phyloP scores from a whole-genome alignment of 108 stramenopile genomes.

The Mediolabrus comicus region DNA sequence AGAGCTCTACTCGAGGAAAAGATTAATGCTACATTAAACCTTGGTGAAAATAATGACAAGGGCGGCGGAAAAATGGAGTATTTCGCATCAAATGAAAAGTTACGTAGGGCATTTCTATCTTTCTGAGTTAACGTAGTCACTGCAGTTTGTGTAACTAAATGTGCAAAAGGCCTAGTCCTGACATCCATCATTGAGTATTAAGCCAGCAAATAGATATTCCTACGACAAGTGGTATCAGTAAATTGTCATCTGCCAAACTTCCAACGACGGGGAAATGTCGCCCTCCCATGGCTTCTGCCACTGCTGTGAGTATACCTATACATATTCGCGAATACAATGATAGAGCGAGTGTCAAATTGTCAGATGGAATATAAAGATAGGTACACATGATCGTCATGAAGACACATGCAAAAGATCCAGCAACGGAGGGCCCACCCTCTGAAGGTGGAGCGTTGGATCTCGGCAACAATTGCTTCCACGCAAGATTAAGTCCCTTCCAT shows the following conservation, averaged over 20 bases:
- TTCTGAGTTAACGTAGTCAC: too few species aligned
- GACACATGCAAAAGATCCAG: conserved; percentile 33
- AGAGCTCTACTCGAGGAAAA: neutral
- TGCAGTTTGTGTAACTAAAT: too few species aligned
- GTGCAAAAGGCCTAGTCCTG: too few species aligned
- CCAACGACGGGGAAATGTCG: conserved; percentile 18
- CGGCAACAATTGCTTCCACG: conserved; percentile 14
- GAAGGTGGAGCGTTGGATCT: neutral
- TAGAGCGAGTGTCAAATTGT: neutral
- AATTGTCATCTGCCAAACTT: conserved; percentile 32
- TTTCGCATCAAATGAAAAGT: neutral
- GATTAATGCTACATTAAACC: neutral
- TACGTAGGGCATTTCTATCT: neutral
- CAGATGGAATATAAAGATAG: conserved; percentile 31
- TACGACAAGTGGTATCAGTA: conserved; percentile 38
- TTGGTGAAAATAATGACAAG: neutral
- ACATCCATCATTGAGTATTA: too few species aligned
- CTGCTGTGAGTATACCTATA: conserved; percentile 20
- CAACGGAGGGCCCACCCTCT: conserved; percentile 20
- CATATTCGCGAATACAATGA: conserved; percentile 8
- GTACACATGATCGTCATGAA: conserved; percentile 27
- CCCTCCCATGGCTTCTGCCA: conserved; percentile 28
- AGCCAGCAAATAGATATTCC: conserved; percentile 24
- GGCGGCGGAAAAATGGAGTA: neutral
- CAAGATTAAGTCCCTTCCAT: conserved; percentile 13